A percentile compares a stretch with the other conserved stretches of the same genome.
phyloP scores from a whole-genome alignment of 352 stramenopile species.

The Phytophthora pseudosyringae region DNA sequence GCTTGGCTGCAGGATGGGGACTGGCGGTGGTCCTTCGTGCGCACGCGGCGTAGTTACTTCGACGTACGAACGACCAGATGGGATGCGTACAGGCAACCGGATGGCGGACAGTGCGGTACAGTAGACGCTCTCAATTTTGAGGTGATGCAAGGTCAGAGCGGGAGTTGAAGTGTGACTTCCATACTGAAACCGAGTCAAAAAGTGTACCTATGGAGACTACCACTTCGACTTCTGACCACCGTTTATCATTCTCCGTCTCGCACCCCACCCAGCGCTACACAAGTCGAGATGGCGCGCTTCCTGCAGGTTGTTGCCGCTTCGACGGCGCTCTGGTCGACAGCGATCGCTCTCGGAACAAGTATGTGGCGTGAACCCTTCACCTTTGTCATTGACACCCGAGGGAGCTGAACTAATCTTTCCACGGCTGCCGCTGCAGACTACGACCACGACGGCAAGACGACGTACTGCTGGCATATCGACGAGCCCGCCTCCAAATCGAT shows the following conservation, averaged over 20 bases:
- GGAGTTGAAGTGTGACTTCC: conserved; percentile 18
- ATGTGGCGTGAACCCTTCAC: conserved; percentile 5
- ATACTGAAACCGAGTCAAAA: conserved; percentile 4
- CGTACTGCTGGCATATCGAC: conserved; percentile 67
- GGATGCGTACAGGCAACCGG: conserved; percentile 16
- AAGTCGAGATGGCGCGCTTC: conserved; percentile 23
- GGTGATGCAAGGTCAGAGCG: conserved; percentile 6
- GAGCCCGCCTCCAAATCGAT: conserved; percentile 45
- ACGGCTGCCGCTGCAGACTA: conserved; percentile 36
- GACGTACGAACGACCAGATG: conserved; percentile 35
- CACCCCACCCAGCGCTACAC: not conserved
- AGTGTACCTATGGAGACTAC: conserved; percentile 28
- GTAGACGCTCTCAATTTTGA: conserved; percentile 7
- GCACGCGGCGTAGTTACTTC: conserved; percentile 24
- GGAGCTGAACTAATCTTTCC: not conserved
- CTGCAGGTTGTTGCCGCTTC: conserved; percentile 18
- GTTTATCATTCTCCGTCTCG: conserved; percentile 9
- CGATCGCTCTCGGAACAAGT: conserved; percentile 52
- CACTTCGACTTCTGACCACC: not conserved
- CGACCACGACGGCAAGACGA: conserved; percentile 44
- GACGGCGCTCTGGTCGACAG: conserved; percentile 12
- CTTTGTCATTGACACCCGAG: not conserved
- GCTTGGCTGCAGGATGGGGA: conserved; percentile 12
- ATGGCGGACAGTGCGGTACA: conserved; percentile 21
- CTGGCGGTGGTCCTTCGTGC: conserved; percentile 21